Evolutionary conservation across 371 early-diverging fungal species (phyloP).

Genomic region (Rhizopus arrhizus): DNA sequence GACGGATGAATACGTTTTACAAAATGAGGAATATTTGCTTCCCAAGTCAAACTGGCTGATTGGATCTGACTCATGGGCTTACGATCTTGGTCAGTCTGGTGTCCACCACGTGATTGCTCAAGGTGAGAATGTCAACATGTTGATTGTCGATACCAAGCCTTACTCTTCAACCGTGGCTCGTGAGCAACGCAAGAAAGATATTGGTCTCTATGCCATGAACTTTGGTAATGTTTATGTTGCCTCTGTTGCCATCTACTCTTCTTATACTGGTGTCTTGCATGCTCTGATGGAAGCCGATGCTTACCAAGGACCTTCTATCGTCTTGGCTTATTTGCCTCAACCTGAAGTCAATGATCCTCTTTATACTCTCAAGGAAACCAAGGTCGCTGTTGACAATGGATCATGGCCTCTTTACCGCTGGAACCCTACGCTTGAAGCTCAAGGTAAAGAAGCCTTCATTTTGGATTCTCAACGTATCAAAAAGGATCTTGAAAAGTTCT

Average conservation of each 20-base stretch:
- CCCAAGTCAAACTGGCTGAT: constrained; percentile 83
- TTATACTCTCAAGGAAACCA: constrained; percentile 82
- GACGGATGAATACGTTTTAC: constrained; percentile 32
- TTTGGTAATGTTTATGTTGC: constrained; percentile 89
- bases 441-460: constrained; percentile 70
- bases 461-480: constrained; percentile 87
- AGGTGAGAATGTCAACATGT: constrained; percentile 84
- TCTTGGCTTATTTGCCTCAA: constrained; percentile 85
- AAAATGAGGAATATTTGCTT: constrained; percentile 48
- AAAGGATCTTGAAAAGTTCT: constrained; percentile 76
- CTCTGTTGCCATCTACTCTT: constrained; percentile 83
- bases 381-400: constrained; percentile 87
- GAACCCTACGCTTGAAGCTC: constrained; percentile 71
- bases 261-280: constrained; percentile 84
- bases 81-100: constrained; percentile 86
- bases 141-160: constrained; percentile 82
- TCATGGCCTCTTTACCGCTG: constrained; percentile 95
- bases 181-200: constrained; percentile 87
- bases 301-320: constrained; percentile 87
- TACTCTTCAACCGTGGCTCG: constrained; percentile 62
- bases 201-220: constrained; percentile 93
- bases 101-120: constrained; percentile 88
- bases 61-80: constrained; percentile 85
- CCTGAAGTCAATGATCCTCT: constrained; percentile 50
- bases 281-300: constrained; percentile 89